Base-by-base conservation (phyloP, 2,329 filamentous ascomycete species). In the Ceratocystis cubensis region DNA sequence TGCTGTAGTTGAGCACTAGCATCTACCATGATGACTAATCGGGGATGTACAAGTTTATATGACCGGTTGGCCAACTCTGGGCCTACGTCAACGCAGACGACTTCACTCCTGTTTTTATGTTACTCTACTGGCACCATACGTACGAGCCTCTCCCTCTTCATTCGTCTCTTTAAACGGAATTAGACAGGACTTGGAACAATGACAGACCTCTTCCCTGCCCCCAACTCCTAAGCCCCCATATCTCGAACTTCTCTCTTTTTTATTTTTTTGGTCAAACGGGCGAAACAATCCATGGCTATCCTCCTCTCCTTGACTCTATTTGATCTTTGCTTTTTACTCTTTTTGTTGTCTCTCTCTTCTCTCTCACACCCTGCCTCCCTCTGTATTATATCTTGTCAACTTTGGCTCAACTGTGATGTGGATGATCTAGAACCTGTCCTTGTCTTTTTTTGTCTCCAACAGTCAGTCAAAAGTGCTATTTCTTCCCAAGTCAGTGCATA, bases 121-220 rank as follows among this genome's bases (percentile, higher is more conserved):
- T 41, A 41, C 37, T 41, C 37, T 13, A 41, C 37, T 41, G 37
- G 3, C 13, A 41, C 37, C 37, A 41, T 15, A 28, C 28, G 5
- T 28, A 41, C 10, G 37, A 41, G 37, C 5, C 2, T 56, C 20
- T 25, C 10, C 50, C 22, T 15, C 50, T 25, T 56, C 50, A 53
- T 53, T 25, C 10, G n/a, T 56, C 50, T 56, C 50, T 56, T 15
- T 56, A 56, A 28, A 56, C 22, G 50, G 50, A 56, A 56, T 56
- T 56, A 56, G 25, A 56, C 37, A 56, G 25, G 50, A 56, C 25
- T 30, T 30, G 37, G 13, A 41, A 41, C 37, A 41, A 15, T 41
- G 37, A 13, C 37, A 15, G 37, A 15, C 33, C 33, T 2, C 33
- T 37, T 10, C 3, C 33, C 7, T 10, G 8, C 33, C 37, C 37